These are phyloP conservation scores for Arctium minus DNA, from an alignment of 129 eudicot genomes.

Conservation along the genomic window DNA sequence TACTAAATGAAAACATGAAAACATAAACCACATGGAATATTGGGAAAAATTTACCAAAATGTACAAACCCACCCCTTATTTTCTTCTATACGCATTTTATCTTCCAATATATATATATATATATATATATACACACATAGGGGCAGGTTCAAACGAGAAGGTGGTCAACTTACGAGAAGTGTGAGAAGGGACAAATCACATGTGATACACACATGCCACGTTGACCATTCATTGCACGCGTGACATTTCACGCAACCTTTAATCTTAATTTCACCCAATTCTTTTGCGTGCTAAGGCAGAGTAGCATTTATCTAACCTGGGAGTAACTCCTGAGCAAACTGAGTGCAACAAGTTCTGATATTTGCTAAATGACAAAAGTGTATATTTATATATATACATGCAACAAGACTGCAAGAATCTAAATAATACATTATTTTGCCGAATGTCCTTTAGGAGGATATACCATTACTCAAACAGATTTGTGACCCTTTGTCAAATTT, in stretches of 20 bases:
- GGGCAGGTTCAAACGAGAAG: not conserved
- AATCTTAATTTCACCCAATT: too few species aligned
- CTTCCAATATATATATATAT: not conserved
- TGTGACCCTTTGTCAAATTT: not conserved
- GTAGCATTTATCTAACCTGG: not conserved
- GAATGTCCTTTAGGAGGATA: not conserved
- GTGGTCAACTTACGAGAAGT: not conserved
- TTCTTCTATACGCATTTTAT: not conserved
- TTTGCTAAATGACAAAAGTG: not conserved
- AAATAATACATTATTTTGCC: not conserved
- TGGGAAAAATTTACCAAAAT: not conserved
- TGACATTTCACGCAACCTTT: too few species aligned
- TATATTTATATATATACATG: too few species aligned
- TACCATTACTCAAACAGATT: not conserved
- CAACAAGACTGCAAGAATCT: not conserved
- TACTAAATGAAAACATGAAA: not conserved
- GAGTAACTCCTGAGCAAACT: too few species aligned
- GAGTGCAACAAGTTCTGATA: too few species aligned
- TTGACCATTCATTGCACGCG: too few species aligned
- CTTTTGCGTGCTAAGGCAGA: not conserved
- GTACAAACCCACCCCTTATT: not conserved
- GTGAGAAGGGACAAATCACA: too few species aligned
- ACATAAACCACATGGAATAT: not conserved
- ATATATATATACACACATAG: too few species aligned
- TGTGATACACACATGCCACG: too few species aligned